phyloP scores from a whole-genome alignment of 306 rosid genomes.

The Ormosia semicastrata region DNA sequence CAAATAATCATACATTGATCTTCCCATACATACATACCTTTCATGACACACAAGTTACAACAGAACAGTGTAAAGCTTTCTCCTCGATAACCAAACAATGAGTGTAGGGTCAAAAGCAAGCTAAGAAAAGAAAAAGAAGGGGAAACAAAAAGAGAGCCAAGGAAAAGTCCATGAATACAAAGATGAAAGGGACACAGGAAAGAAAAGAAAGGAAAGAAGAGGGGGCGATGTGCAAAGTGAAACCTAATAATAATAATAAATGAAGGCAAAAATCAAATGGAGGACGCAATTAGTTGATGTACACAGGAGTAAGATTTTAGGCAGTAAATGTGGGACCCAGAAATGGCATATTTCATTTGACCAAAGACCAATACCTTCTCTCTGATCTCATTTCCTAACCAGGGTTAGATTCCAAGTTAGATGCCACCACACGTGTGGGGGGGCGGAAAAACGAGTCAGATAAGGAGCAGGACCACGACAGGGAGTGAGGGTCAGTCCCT shows the following conservation, averaged over 20 bases:
- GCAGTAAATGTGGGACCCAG: slow-evolving; percentile 42
- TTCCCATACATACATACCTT: background rate
- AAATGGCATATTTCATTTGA: slow-evolving; percentile 41
- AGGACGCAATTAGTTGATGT: slow-evolving; percentile 34
- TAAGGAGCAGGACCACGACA: slow-evolving; percentile 31
- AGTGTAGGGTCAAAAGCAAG: slow-evolving; percentile 20
- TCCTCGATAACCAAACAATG: background rate
- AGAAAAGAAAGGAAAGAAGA: background rate
- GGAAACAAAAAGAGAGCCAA: background rate
- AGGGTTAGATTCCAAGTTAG: slow-evolving; percentile 51
- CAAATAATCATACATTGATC: slow-evolving; percentile 3
- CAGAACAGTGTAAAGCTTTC: slow-evolving; percentile 28
- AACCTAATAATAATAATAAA: background rate
- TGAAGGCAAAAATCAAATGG: background rate
- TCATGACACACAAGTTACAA: slow-evolving; percentile 17
- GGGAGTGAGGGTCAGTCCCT: slow-evolving; percentile 35
- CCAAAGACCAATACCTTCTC: slow-evolving; percentile 50
- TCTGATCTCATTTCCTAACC: slow-evolving; percentile 25
- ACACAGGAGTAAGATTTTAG: slow-evolving; percentile 45
- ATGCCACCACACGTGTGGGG: slow-evolving; percentile 51
- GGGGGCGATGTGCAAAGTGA: slow-evolving; percentile 21
- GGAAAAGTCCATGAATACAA: background rate
- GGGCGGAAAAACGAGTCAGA: slow-evolving; percentile 50
- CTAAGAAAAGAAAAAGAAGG: background rate
- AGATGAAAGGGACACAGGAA: slow-evolving; percentile 24